Evolutionary conservation across 192 early-diverging fungal genomes (phyloP), one percentile per base, ranked within the genome.

Genomic region (Entophlyctis luteolus): DNA sequence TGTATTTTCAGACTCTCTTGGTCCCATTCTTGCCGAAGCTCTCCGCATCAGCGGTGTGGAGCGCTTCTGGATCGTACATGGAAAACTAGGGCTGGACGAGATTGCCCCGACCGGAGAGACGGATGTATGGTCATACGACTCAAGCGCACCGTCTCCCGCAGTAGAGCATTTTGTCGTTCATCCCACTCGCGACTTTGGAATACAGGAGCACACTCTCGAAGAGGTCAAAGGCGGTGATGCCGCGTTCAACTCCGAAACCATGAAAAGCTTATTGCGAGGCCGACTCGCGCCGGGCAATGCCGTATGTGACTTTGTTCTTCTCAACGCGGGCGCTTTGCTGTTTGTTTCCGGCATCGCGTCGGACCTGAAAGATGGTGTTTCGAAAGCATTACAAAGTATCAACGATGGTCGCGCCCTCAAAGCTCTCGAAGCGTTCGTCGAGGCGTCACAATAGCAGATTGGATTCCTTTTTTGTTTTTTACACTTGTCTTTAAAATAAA

Each of bases 321-420:
- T 99, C 58, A 99, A 99, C 70, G 80, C 93, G 1, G 90, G 88
- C n/a, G 91, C 93, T 6, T 62, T 96, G 50, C 75, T 97, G 68
- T 87, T 85, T 27, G 86, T 96, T 32, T 77, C 89, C 27, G 94
- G 93, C 27, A 82, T 82, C 39, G 93, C 90, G 0, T 48, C 55
- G 2, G 76, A 84, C 50, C 87, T 91, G 66, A 78, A 83, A 46
- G 87, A 92, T 2, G 95, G 90, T 10, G 93, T 94, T 1, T 39
- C 72, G 35, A 67, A 94, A 33, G 93, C 96, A 16, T 69, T 87
- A 20, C 71, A 86, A 20, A 89, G 88, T 31, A 86, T 98, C 33
- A 70, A 72, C 28, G 81, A 83, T 39, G 92, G 93, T 45, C 85
- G 75, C 20, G 93, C 91, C 3, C 77, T 79, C 56, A 23, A 31